Evolutionary conservation across 225 moss, liverwort and hornwort genomes (phyloP), one percentile per base, ranked within the genome.

Genomic region (Climacium dendroides): DNA sequence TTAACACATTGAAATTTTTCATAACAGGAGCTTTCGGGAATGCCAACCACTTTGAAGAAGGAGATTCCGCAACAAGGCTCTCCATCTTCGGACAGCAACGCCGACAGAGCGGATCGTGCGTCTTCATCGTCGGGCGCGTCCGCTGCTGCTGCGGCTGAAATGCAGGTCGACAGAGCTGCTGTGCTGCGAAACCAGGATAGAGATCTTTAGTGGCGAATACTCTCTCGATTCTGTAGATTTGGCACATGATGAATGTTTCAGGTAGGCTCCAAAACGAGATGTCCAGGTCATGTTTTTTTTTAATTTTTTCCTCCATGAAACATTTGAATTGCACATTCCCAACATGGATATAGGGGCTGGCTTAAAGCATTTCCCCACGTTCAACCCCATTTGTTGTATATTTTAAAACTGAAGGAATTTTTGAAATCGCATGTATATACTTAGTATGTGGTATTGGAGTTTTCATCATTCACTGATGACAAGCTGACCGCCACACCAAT

Each of bases 1-100:
- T 63, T 34, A 62, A 37, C 18, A 16, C 37, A 15, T 50, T 50
- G 19, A 62, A 15, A 11, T 4, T 28, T n/a, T 34, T n/a, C 35
- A 25, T 22, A 61, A n/a, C 91, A 97, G 96, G 95, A 97, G 85
- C 87, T 97, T 58, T 94, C 96, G 47, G 96, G 95, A 69, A 95
- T 97, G 94, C 95, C 94, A 52, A 94, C 94, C 57, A 90, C 90
- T 37, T 55, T 95, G 84, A 89, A 86, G 86, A 91, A 90, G 78
- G 87, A 89, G 13, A 77, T 67, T 77, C 86, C 86, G 58, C 94
- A 85, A 83, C 89, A 90, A 71, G 91, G 83, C 78, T 92, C 92
- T 54, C 87, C 83, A 57, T 91, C 94, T 65, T 92, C 88, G 26
- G 83, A 89, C 47, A 94, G 91, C 87, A 92, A 88, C 70, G 70